These are phyloP conservation scores for Russula dissimulans DNA, from an alignment of 768 basidiomycete species.

Conservation along the genomic window DNA sequence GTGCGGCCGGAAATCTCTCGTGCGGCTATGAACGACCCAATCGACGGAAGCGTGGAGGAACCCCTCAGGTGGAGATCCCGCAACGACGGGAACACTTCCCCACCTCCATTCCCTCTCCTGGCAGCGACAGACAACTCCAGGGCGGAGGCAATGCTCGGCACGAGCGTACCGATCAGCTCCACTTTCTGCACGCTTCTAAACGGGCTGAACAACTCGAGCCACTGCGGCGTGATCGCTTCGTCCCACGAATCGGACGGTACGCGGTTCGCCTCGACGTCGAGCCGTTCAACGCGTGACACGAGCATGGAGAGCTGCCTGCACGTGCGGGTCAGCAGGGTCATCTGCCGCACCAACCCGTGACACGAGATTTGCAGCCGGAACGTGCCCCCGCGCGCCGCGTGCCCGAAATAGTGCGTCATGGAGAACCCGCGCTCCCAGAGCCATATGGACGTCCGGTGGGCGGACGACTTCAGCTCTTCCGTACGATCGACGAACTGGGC, in stretches of 20 bases:
- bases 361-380: neutral
- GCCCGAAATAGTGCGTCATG: neutral
- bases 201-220: constrained; percentile 1
- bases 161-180: neutral
- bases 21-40: neutral
- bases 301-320: neutral
- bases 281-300: neutral
- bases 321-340: neutral
- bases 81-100: neutral
- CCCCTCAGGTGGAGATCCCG: neutral
- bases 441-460: constrained; percentile 1
- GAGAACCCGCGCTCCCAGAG: constrained; percentile 1
- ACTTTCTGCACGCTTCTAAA: neutral
- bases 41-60: neutral
- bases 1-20: neutral
- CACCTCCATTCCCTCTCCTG: neutral
- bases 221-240: neutral
- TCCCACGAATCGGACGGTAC: neutral
- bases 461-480: neutral
- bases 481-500: constrained; percentile 3
- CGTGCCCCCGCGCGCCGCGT: neutral
- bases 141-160: neutral
- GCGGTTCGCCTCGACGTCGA: neutral
- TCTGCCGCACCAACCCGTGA: neutral
- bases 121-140: neutral